Percentiles rank a stretch among this genome's conserved stretches.
Conservation (phyloP, 1,284 basidiomycete species). For the Anthracocystis panici-leucophaei region DNA sequence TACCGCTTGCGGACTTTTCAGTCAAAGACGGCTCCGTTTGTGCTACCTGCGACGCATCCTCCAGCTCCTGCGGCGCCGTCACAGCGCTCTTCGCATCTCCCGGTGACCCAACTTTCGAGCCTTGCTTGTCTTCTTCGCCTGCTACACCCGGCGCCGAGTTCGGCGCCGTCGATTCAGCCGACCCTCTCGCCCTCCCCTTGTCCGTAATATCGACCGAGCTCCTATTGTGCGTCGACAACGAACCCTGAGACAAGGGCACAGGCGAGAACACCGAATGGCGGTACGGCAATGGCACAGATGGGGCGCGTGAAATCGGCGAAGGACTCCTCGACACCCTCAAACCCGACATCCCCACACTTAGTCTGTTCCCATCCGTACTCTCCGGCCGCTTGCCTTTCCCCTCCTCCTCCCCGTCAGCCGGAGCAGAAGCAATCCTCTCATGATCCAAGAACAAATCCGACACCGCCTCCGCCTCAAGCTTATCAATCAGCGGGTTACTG, state of each 20-base stretch:
- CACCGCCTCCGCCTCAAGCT: constrained; percentile 39
- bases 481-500: constrained; percentile 27
- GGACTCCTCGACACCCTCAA: constrained; percentile 13
- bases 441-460: constrained; percentile 27
- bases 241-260: constrained; percentile 4
- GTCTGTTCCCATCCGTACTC: background rate
- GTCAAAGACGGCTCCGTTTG: background rate
- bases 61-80: background rate
- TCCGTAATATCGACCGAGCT: constrained; percentile 12
- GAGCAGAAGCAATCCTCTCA: constrained; percentile 19
- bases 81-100: background rate
- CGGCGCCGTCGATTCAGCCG: constrained; percentile 14
- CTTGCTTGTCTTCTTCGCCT: background rate
- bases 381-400: background rate
- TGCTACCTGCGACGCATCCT: background rate
- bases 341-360: background rate
- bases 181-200: background rate
- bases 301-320: constrained; percentile 13
- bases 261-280: constrained; percentile 18
- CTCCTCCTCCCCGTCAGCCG: background rate
- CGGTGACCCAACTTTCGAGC: no score
- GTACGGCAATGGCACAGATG: constrained; percentile 36
- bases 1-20: background rate
- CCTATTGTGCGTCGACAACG: constrained; percentile 14
- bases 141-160: constrained; percentile 15